A percentile compares a stretch with the other conserved stretches of the same genome.
Evolutionary conservation across 345 rosid species (phyloP).

Genomic region (Hibiscus trionum): DNA sequence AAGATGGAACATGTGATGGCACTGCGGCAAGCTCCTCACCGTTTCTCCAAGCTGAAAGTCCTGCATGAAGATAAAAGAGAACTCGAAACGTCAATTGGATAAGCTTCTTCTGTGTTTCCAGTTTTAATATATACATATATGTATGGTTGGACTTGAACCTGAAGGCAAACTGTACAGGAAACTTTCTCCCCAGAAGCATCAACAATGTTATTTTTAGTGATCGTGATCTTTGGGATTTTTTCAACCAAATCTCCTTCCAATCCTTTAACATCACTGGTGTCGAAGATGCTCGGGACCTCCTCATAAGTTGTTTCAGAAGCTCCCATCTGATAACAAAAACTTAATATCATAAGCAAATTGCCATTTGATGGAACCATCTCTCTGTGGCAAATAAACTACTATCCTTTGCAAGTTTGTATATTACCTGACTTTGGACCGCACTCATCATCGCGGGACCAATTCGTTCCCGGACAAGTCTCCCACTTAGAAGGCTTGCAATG

Average conservation of each 20-base stretch:
- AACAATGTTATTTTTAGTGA: slow-evolving; percentile 46
- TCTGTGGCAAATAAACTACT: neutral
- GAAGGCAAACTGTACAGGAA: slow-evolving; percentile 94
- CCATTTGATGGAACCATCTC: neutral
- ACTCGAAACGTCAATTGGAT: neutral
- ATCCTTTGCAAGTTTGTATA: neutral
- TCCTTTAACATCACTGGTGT: slow-evolving; percentile 73
- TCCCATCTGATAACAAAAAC: slow-evolving; percentile 61
- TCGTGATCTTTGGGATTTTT: slow-evolving; percentile 74
- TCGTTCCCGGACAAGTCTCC: slow-evolving; percentile 93
- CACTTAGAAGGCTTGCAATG: slow-evolving; percentile 91
- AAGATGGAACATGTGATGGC: slow-evolving; percentile 95
- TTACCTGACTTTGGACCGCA: slow-evolving; percentile 99
- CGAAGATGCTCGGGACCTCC: slow-evolving; percentile 76
- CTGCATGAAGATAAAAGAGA: slow-evolving; percentile 32
- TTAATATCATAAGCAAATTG: slow-evolving; percentile 9
- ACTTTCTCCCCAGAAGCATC: slow-evolving; percentile 79
- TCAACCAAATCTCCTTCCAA: slow-evolving; percentile 69
- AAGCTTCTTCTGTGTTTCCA: neutral
- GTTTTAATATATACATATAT: neutral
- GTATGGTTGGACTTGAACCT: slow-evolving; percentile 34
- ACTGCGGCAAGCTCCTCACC: slow-evolving; percentile 86
- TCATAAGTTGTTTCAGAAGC: slow-evolving; percentile 73
- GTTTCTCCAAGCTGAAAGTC: slow-evolving; percentile 92
- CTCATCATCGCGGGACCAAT: slow-evolving; percentile 99